Evolutionary conservation across 495 filamentous ascomycete genomes (phyloP).

Genomic region (Penicillium bovifimosum): DNA sequence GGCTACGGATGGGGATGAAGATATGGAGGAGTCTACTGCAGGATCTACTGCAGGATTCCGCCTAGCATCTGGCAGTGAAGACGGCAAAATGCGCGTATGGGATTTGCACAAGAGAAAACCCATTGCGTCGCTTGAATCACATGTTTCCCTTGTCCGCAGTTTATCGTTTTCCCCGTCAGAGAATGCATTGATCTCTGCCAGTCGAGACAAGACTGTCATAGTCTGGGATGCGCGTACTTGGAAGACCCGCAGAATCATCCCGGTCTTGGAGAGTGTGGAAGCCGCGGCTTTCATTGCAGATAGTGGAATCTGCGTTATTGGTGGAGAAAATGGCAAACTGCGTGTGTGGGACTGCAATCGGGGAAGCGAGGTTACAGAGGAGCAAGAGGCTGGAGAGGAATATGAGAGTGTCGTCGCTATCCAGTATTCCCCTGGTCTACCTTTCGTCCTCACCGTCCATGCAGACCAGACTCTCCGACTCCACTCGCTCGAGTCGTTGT

Average conservation of each 20-base stretch:
- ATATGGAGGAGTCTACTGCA: conserved; percentile 35
- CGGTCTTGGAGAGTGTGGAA: conserved; percentile 81
- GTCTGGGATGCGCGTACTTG: conserved; percentile 82
- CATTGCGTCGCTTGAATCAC: conserved; percentile 75
- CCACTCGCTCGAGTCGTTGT: conserved; percentile 52
- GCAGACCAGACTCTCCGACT: conserved; percentile 79
- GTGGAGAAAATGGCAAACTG: conserved; percentile 76
- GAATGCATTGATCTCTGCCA: conserved; percentile 76
- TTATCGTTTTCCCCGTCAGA: conserved; percentile 72
- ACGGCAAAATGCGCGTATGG: conserved; percentile 87
- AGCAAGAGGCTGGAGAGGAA: conserved; percentile 61
- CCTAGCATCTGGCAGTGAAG: conserved; percentile 85
- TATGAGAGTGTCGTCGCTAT: conserved; percentile 71
- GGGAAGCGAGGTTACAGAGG: conserved; percentile 71
- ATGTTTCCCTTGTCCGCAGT: conserved; percentile 84
- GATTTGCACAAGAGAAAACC: conserved; percentile 79
- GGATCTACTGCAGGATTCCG: conserved; percentile 56
- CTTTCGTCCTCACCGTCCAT: conserved; percentile 76
- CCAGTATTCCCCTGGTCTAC: conserved; percentile 54
- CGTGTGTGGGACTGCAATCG: conserved; percentile 74
- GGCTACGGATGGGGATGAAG: conserved; percentile 31
- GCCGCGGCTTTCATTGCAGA: conserved; percentile 70
- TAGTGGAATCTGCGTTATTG: conserved; percentile 68
- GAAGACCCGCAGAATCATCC: conserved; percentile 77
- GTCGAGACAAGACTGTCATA: conserved; percentile 89